Evolutionary conservation across 257 asterid genomes (phyloP).

Genomic region (Solanum ossicruentum): DNA sequence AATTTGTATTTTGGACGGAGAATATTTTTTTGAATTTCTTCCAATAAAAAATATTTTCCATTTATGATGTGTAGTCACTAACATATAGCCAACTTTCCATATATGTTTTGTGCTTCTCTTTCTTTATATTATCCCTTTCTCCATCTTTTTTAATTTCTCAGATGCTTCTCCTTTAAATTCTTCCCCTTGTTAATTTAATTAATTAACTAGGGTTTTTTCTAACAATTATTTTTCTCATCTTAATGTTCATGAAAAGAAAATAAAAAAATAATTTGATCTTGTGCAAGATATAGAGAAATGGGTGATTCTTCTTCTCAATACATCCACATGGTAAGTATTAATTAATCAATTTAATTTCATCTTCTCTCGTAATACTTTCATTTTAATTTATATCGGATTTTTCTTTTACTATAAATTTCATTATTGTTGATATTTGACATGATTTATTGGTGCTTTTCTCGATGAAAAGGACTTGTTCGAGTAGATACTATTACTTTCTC

Average conservation of each 20-base stretch:
- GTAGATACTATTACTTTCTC: too few species aligned
- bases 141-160: not conserved
- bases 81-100: not conserved
- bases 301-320: slow-evolving; percentile 51
- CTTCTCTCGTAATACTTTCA: not conserved
- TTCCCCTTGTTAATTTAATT: not conserved
- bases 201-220: not conserved
- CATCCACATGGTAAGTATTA: slow-evolving; percentile 47
- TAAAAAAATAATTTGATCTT: not conserved
- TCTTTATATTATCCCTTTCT: not conserved
- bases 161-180: not conserved
- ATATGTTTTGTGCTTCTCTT: not conserved
- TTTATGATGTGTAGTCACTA: not conserved
- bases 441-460: too few species aligned
- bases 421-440: too few species aligned
- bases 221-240: not conserved
- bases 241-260: not conserved
- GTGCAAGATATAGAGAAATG: slow-evolving; percentile 13
- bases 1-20: not conserved
- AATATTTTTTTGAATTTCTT: not conserved
- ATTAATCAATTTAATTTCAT: not conserved
- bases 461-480: too few species aligned
- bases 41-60: not conserved
- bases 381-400: not conserved
- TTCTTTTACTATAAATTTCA: too few species aligned